Evolutionary conservation across 768 basidiomycete genomes (phyloP), one percentile per base, ranked within the genome.

Genomic region (Butyriboletus loyo): DNA sequence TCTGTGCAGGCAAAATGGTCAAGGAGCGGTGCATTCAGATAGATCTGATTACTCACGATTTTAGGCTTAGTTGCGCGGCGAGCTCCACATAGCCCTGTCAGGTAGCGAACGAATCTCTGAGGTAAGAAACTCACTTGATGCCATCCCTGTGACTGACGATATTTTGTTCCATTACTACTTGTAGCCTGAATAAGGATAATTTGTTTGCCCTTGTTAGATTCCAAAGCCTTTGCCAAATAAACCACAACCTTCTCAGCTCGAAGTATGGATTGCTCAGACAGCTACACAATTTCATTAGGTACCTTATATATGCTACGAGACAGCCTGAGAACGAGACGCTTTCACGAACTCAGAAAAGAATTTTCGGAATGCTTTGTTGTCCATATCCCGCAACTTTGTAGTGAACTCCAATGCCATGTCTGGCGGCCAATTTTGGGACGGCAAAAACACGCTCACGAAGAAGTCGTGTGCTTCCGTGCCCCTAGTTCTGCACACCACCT

Each of bases 291-390:
- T 27, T 41, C n/a, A 54, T 49, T 51, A 38, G 10, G 44, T 48
- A 45, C 31, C 46, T 52, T 43, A 45, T 44, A 25, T 46, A 60
- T 55, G 67, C 75, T 80, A 86, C 73, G 83, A 81, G 53, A 73
- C 58, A 21, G 64, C 70, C 52, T 66, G 70, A 52, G 80, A 73
- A 54, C 87, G 83, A 43, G 86, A 87, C 45, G 85, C 80, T 50
- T 84, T 82, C 42, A 93, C 85, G 61, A 92, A 83, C 62, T 92
- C 91, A 24, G 86, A 80, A 70, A 92, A 92, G 71, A 90, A 93
- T 76, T 89, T 92, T 62, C 87, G 78, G 73, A 93, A 93, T 32
- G 68, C 73, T 66, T 87, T 92, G 58, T 76, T 74, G 63, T 93
- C 91, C 51, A 87, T 70, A 67, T 84, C 84, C 53, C 84, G 80